These are phyloP conservation scores for Leptographium lundbergii DNA, from an alignment of 2,329 filamentous ascomycete species.

Conservation along the genomic window DNA sequence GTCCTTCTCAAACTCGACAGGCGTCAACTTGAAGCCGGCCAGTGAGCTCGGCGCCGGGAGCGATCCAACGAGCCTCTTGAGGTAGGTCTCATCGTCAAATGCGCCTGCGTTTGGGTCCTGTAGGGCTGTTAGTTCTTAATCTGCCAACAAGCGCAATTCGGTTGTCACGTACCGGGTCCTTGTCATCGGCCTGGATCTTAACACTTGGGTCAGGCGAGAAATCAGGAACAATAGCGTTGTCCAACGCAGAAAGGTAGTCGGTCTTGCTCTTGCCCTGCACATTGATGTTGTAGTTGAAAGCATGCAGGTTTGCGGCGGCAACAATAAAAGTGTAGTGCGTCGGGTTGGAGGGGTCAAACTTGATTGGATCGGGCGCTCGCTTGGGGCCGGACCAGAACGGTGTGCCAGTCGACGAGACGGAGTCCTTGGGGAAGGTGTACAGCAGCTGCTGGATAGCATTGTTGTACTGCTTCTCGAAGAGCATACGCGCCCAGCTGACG, in stretches of 20 bases:
- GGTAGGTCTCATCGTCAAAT: conserved; percentile 62
- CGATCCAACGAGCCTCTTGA: conserved; percentile 57
- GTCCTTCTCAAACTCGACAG: conserved; percentile 95
- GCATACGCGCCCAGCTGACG: conserved; percentile 82
- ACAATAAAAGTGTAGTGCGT: conserved; percentile 84
- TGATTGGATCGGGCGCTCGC: conserved; percentile 82
- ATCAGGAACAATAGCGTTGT: conserved; percentile 90
- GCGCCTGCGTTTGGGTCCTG: conserved; percentile 65
- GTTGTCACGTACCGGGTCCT: conserved; percentile 55
- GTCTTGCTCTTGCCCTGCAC: conserved; percentile 58
- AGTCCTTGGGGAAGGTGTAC: conserved; percentile 95
- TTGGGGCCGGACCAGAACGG: conserved; percentile 98
- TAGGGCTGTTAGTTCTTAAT: conserved; percentile 12
- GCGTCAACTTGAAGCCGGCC: conserved; percentile 75
- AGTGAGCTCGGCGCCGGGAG: conserved; percentile 71
- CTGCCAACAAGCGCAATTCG: not conserved
- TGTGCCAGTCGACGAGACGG: conserved; percentile 73
- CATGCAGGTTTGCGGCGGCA: conserved; percentile 81
- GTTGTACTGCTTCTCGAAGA: conserved; percentile 95
- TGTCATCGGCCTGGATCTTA: conserved; percentile 95
- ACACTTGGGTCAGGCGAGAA: conserved; percentile 82
- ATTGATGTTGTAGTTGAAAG: conserved; percentile 96
- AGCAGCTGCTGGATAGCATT: conserved; percentile 92
- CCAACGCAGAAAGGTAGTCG: conserved; percentile 67
- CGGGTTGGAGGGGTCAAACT: conserved; percentile 72